Percentiles rank a stretch among this genome's conserved stretches.
Conservation (phyloP, 179 eudicot genomes). For the Nepenthes alata region DNA sequence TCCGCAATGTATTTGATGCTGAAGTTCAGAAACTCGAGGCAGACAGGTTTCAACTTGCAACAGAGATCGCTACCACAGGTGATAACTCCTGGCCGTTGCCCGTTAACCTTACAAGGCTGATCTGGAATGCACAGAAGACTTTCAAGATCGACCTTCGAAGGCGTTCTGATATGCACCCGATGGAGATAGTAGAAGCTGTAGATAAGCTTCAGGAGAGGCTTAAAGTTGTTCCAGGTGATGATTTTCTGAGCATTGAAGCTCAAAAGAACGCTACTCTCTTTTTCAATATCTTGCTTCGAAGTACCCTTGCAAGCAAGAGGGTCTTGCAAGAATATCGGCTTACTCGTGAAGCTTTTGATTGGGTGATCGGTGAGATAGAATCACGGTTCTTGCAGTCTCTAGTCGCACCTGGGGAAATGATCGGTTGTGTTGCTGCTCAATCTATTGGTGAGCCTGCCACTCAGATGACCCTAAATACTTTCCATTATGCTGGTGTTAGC, state of each 20-base stretch:
- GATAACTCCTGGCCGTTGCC: slow-evolving; percentile 3
- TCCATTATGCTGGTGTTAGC: slow-evolving; percentile 99
- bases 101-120: slow-evolving; percentile 1
- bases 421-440: slow-evolving; percentile 98
- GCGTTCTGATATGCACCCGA: slow-evolving; percentile 90
- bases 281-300: slow-evolving; percentile 86
- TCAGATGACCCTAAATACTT: slow-evolving; percentile 96
- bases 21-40: background rate
- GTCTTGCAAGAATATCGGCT: slow-evolving; percentile 87
- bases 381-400: slow-evolving; percentile 90
- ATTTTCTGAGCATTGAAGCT: slow-evolving; percentile 86
- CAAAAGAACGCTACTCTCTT: slow-evolving; percentile 94
- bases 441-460: slow-evolving; percentile 99
- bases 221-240: slow-evolving; percentile 95
- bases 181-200: slow-evolving; percentile 96
- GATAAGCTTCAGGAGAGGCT: slow-evolving; percentile 96
- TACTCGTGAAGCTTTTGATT: slow-evolving; percentile 87
- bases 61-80: slow-evolving; percentile 1
- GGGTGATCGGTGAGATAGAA: slow-evolving; percentile 98
- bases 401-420: slow-evolving; percentile 99
- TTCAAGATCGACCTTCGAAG: slow-evolving; percentile 78
- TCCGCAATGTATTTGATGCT: slow-evolving; percentile 1
- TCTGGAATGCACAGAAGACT: slow-evolving; percentile 65
- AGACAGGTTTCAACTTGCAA: slow-evolving; percentile 1
- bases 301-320: slow-evolving; percentile 91